These are phyloP conservation scores for Nepenthes gracilis DNA, from an alignment of 148 eudicot species.

Conservation along the genomic window DNA sequence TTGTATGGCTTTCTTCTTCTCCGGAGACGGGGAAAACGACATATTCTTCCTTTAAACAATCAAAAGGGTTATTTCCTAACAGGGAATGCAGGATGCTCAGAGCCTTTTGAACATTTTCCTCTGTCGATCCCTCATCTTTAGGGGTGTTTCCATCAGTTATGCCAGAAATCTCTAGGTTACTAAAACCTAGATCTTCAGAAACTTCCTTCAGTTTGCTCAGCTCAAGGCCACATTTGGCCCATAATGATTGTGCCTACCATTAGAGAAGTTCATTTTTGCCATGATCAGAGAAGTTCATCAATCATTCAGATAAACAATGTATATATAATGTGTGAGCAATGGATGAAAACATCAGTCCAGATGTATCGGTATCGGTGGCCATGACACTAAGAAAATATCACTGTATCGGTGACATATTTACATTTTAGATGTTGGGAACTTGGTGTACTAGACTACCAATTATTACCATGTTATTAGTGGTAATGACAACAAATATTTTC, in stretches of 20 bases:
- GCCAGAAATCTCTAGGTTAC: constrained; percentile 13
- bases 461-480: too few relatives aligned
- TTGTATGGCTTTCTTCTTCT: constrained; percentile 28
- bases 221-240: constrained; percentile 50
- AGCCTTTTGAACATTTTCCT: constrained; percentile 27
- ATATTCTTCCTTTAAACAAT: constrained; percentile 47
- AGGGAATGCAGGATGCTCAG: constrained; percentile 26
- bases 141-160: constrained; percentile 6
- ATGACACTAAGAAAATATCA: too few relatives aligned
- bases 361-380: too few relatives aligned
- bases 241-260: constrained; percentile 53
- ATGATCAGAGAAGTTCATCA: too few relatives aligned
- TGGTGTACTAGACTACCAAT: too few relatives aligned
- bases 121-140: constrained; percentile 15
- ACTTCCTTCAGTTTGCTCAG: constrained; percentile 34
- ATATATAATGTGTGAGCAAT: too few relatives aligned
- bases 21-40: constrained; percentile 26
- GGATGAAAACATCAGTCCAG: too few relatives aligned
- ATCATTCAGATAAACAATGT: too few relatives aligned
- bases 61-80: constrained; percentile 31
- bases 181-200: constrained; percentile 29
- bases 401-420: too few relatives aligned
- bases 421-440: too few relatives aligned
- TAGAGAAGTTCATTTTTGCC: neutral
- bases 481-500: too few relatives aligned